A percentile compares a stretch with the other conserved stretches of the same genome.
These are phyloP conservation scores for Angomonas ambiguus DNA, from an alignment of 208 protist species.

Conservation along the genomic window DNA sequence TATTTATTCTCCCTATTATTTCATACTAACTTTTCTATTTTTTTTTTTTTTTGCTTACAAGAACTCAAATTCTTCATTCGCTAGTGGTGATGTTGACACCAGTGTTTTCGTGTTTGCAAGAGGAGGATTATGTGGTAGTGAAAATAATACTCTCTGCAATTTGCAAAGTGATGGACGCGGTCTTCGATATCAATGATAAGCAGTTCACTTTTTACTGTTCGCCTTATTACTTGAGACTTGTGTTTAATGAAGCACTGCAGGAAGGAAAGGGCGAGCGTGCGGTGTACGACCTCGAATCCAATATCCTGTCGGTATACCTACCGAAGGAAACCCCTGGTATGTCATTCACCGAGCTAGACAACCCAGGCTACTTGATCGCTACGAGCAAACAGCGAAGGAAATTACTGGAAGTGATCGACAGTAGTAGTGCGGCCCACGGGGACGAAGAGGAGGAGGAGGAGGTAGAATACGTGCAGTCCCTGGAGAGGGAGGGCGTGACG, in stretches of 20 bases:
- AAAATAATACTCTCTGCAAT: conserved; percentile 64
- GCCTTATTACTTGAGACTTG: conserved; percentile 88
- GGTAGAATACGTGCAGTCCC: conserved; percentile 68
- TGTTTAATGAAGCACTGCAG: conserved; percentile 69
- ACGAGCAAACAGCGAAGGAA: conserved; percentile 68
- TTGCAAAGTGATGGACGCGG: conserved; percentile 71
- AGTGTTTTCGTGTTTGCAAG: conserved; percentile 73
- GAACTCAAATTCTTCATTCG: neutral
- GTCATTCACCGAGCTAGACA: conserved; percentile 79
- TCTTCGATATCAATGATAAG: conserved; percentile 73
- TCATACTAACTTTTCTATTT: neutral
- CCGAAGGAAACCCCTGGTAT: conserved; percentile 73
- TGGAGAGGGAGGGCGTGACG: conserved; percentile 7
- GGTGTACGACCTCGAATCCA: conserved; percentile 74
- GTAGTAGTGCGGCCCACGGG: conserved; percentile 6
- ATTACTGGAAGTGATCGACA: conserved; percentile 33
- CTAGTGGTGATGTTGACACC: conserved; percentile 74
- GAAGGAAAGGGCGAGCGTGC: conserved; percentile 73
- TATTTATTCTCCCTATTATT: neutral
- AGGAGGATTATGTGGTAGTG: conserved; percentile 77
- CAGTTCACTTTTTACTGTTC: conserved; percentile 88
- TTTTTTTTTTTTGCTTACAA: conserved; percentile 9
- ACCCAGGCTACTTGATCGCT: conserved; percentile 78
- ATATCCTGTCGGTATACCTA: conserved; percentile 69
- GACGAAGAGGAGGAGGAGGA: conserved; percentile 47